Percentiles rank a stretch among this genome's conserved stretches.
Evolutionary conservation across 805 yeast species (phyloP).

Genomic region (Wickerhamiella allomyrinae): DNA sequence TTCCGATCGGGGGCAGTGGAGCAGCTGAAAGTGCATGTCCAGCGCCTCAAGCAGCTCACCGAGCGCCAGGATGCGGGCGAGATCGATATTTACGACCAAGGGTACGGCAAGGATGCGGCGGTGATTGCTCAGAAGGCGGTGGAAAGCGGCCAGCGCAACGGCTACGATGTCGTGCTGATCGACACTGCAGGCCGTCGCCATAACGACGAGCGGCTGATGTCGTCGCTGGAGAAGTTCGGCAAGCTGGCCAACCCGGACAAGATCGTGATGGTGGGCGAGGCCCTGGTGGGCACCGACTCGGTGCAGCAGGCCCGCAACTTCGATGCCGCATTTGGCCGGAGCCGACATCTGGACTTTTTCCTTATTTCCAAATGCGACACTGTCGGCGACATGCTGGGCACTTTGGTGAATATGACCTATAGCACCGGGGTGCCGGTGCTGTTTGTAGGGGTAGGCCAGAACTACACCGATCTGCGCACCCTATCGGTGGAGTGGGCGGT

Average conservation of each 20-base stretch:
- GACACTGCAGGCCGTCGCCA: conserved; percentile 98
- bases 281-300: conserved; percentile 92
- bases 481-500: conserved; percentile 89
- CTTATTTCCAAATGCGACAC: conserved; percentile 92
- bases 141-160: conserved; percentile 52
- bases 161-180: conserved; percentile 74
- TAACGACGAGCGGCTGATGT: conserved; percentile 87
- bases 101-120: conserved; percentile 96
- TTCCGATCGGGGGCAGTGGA: conserved; percentile 98
- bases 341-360: conserved; percentile 72
- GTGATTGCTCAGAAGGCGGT: conserved; percentile 87
- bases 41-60: conserved; percentile 58
- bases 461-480: conserved; percentile 84
- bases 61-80: conserved; percentile 32
- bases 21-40: conserved; percentile 86
- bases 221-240: conserved; percentile 88
- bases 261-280: conserved; percentile 98
- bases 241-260: conserved; percentile 91
- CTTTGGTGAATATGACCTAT: conserved; percentile 94
- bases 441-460: conserved; percentile 94
- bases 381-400: conserved; percentile 90
- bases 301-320: conserved; percentile 90
- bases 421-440: conserved; percentile 91
- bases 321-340: conserved; percentile 82
- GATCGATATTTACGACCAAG: conserved; percentile 80